phyloP scores from a whole-genome alignment of 1,284 basidiomycete species.

The Takashimella tepidaria region DNA sequence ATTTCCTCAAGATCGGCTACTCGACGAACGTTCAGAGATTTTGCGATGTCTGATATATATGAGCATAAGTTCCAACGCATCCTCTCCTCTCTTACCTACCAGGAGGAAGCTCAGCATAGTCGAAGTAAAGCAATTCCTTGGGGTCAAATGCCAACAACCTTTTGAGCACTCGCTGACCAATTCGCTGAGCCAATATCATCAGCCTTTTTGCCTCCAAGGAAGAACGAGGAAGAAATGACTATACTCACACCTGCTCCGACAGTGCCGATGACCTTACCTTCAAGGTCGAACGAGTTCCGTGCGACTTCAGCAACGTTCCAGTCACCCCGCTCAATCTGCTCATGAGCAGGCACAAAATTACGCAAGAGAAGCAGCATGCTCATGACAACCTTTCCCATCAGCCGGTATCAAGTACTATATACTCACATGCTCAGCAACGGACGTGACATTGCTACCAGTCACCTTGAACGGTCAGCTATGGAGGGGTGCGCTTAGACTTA shows the following conservation, averaged over 20 bases:
- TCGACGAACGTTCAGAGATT: slow-evolving; percentile 66
- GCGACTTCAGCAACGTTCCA: slow-evolving; percentile 81
- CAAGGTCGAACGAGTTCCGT: slow-evolving; percentile 78
- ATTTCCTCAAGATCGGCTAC: slow-evolving; percentile 82
- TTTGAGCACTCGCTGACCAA: slow-evolving; percentile 86
- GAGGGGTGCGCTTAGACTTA: slow-evolving; percentile 35
- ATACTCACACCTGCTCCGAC: slow-evolving; percentile 61
- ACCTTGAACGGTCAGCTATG: slow-evolving; percentile 49
- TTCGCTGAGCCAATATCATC: slow-evolving; percentile 51
- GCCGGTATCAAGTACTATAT: not conserved
- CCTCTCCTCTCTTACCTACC: slow-evolving; percentile 43
- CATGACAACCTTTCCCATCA: slow-evolving; percentile 65
- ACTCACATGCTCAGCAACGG: slow-evolving; percentile 67
- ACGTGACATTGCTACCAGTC: slow-evolving; percentile 78
- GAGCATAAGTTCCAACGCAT: not conserved
- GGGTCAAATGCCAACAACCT: slow-evolving; percentile 79
- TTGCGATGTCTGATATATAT: slow-evolving; percentile 55
- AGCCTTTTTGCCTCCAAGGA: no score
- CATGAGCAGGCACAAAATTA: slow-evolving; percentile 61
- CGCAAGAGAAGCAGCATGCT: slow-evolving; percentile 73
- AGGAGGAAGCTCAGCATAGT: slow-evolving; percentile 76
- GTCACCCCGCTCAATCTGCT: slow-evolving; percentile 77
- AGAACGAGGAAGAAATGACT: not conserved
- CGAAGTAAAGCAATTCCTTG: slow-evolving; percentile 90
- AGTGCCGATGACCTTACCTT: slow-evolving; percentile 85